Base-by-base conservation (phyloP, 106 monocot genomes). In the Vanilla planifolia region DNA sequence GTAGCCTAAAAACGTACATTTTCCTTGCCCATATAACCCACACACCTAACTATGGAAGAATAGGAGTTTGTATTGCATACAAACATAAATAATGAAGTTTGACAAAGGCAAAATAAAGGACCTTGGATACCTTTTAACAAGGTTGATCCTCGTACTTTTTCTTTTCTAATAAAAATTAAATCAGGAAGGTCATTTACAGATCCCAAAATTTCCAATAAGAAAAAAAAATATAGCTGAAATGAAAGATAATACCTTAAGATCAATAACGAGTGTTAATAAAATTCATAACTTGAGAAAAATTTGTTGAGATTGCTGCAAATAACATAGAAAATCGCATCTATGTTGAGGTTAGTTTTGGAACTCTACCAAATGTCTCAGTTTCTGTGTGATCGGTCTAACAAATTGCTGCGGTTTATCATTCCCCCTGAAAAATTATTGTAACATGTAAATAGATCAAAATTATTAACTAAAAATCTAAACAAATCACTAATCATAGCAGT, bases 251-350 rank as follows among this genome's bases (percentile, higher is more conserved):
- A 88, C 92, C 88, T 92, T 92, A 56, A 73, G 88, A 21, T 88
- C 84, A 84, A 72, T 92, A 92, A 28, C 78, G 65, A 42, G 48
- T 42, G 51, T 76, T 78, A 50, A 92, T 67, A 27, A 70, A 53
- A 51, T 92, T 81, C 92, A 88, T 92, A 36, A 80, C 92, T 35
- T 78, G 72, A 53, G 78, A 26, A 21, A 81, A 67, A 64, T 84
- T 64, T 76, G 88, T 69, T 8, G 92, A 88, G 64, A 92, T 88
- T 45, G 92, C 83, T 61, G 87, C 81, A 76, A 92, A 92, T 34
- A 92, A 64, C 88, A 92, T 84, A 37, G 88, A 81, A 28, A 92
- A 92, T 14, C 88, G 92, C 92, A 92, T 88, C 92, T 88, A 88
- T 11, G 78, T 84, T 40, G 92, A 86, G 23, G 77, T 62, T 4